phyloP scores from a whole-genome alignment of 257 asterid species.

The Marsdenia floribunda region DNA sequence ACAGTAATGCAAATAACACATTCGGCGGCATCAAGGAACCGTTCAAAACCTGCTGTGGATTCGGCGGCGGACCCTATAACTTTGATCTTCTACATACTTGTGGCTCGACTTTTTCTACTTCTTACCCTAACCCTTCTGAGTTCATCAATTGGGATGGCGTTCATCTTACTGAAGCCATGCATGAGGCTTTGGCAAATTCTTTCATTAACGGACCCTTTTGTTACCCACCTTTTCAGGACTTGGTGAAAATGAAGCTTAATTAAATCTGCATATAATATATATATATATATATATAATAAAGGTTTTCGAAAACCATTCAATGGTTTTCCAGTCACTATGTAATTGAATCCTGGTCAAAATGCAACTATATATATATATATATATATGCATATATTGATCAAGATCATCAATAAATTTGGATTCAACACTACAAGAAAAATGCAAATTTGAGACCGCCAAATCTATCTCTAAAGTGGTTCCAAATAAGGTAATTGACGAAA shows the following conservation, averaged over 20 bases:
- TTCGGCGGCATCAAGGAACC: slow-evolving; percentile 50
- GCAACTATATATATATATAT: too few relatives aligned
- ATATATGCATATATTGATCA: too few relatives aligned
- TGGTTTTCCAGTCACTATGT: too few relatives aligned
- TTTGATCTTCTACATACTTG: slow-evolving; percentile 47
- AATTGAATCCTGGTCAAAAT: too few relatives aligned
- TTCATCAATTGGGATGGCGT: slow-evolving; percentile 89
- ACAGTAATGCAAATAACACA: slow-evolving; percentile 17
- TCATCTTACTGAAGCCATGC: slow-evolving; percentile 80
- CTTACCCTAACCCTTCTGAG: slow-evolving; percentile 50
- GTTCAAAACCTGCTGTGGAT: slow-evolving; percentile 65
- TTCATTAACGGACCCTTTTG: slow-evolving; percentile 40
- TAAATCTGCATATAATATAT: too few relatives aligned
- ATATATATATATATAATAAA: too few relatives aligned
- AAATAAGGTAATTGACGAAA: too few relatives aligned
- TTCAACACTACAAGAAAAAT: too few relatives aligned
- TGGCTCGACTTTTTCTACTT: slow-evolving; percentile 45
- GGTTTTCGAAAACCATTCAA: too few relatives aligned
- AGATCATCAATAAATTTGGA: too few relatives aligned
- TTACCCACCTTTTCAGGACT: slow-evolving; percentile 44
- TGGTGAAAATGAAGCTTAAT: slow-evolving; percentile 21
- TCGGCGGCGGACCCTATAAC: slow-evolving; percentile 47
- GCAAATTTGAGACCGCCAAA: too few relatives aligned
- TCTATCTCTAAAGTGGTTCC: too few relatives aligned
- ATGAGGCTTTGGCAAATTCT: slow-evolving; percentile 43